A percentile compares a stretch with the other conserved stretches of the same genome.
phyloP scores from a whole-genome alignment of 177 flowering plant genomes.

The Vitis hybrid region DNA sequence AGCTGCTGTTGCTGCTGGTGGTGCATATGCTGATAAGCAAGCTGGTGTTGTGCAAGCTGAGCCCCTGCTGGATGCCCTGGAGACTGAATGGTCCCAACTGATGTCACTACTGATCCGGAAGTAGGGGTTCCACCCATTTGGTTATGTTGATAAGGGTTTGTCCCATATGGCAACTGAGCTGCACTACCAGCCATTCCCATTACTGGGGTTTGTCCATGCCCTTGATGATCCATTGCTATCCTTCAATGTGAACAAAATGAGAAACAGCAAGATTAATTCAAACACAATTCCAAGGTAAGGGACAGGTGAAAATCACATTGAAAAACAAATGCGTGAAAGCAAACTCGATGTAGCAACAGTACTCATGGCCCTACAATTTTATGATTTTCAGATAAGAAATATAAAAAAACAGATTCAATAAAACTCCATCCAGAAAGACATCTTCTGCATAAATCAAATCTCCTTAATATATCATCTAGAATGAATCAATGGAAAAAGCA shows the following conservation, averaged over 20 bases:
- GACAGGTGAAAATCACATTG: no score
- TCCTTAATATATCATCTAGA: no score
- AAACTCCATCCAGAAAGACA: no score
- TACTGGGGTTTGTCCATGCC: slow-evolving; percentile 39
- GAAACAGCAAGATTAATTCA: neutral
- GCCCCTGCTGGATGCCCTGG: slow-evolving; percentile 27
- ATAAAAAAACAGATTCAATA: no score
- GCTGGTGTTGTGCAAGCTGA: slow-evolving; percentile 40
- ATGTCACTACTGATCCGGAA: slow-evolving; percentile 23
- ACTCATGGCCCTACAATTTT: no score
- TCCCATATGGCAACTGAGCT: slow-evolving; percentile 35
- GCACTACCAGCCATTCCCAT: slow-evolving; percentile 29
- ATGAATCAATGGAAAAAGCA: no score
- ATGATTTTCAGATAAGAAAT: no score
- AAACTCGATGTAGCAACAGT: no score
- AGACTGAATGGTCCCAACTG: slow-evolving; percentile 31
- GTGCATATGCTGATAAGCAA: slow-evolving; percentile 44
- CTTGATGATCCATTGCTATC: slow-evolving; percentile 51
- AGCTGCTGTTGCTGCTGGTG: slow-evolving; percentile 52
- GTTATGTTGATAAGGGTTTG: slow-evolving; percentile 32
- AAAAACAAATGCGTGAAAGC: no score
- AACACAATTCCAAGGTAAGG: neutral
- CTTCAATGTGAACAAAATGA: slow-evolving; percentile 2
- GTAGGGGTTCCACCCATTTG: slow-evolving; percentile 32
- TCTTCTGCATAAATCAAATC: no score